Base-by-base conservation (phyloP, 441 rosid genomes). In the Dalechampia spathulata region DNA sequence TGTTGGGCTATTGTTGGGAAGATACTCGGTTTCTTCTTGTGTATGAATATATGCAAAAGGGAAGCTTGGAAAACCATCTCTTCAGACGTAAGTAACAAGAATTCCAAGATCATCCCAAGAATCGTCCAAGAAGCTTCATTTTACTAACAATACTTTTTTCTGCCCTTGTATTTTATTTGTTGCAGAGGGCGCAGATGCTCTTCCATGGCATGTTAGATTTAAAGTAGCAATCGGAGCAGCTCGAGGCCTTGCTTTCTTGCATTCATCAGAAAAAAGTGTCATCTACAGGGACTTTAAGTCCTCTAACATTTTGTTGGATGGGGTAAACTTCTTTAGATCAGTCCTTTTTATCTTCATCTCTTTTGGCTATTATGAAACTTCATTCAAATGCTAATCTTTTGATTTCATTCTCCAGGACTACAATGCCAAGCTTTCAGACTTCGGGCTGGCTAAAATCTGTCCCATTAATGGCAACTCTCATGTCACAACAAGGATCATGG, bases 271-370 rank as follows among this genome's bases (percentile, higher is more conserved):
- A 61, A 83, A 92, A 34, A 79, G 87, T 41, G 94, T 92, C 49
- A 92, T 92, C 11, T 92, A 83, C 51, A 66, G 96, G 25, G 98
- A 91, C 65, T 88, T 92, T 52, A 92, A 92, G 30, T 70, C 95
- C 63, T 86, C 98, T 9, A 88, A 92, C 38, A 86, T 92, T 57
- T 74, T 92, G 72, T 77, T 92, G 15, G 98, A 92, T 25, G 67
- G 58, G 71, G 98, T 87, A 74, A 39, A 55, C 38, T 26, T 30
- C 15, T 22, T 41, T n/a, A 19, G 8, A 48, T 65, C 43, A 32
- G 42, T 49, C 5, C 7, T 8, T 42, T 68, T 45, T 2, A n/a
- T 13, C 11, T 23, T 56, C 15, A n/a, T 15, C 25, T n/a, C n/a
- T n/a, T n/a, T n/a, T n/a, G n/a, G n/a, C n/a, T n/a, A n/a, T n/a